Conservation (phyloP, 139 green algal genomes). For the Chlorokybus atmophyticus region DNA sequence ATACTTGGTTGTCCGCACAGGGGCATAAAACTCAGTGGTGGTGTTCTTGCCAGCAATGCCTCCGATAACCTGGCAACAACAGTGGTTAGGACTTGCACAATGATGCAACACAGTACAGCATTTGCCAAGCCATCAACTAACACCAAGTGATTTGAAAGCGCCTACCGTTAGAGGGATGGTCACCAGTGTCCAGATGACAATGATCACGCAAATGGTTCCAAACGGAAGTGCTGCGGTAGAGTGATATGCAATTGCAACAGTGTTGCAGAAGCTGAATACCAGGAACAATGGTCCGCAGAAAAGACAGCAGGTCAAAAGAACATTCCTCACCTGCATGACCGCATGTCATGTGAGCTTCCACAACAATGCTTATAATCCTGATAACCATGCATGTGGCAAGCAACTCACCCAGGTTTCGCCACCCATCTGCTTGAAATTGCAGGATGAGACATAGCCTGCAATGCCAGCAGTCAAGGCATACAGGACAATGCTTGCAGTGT, state of each 20-base stretch:
- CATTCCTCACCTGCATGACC: conserved; percentile 35
- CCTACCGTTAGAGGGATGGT: conserved; percentile 37
- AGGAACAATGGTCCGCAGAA: conserved; percentile 68
- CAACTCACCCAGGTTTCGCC: conserved; percentile 51
- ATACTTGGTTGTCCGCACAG: conserved; percentile 46
- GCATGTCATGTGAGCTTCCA: background rate
- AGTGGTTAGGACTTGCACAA: background rate
- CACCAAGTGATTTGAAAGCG: conserved; percentile 1
- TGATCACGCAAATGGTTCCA: conserved; percentile 72
- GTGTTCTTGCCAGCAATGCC: conserved; percentile 36
- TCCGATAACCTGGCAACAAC: background rate
- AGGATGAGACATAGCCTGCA: conserved; percentile 67
- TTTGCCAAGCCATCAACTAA: too few species aligned
- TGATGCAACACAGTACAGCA: background rate
- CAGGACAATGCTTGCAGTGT: conserved; percentile 34
- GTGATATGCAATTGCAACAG: conserved; percentile 51
- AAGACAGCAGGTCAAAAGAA: conserved; percentile 50
- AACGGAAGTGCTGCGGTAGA: conserved; percentile 66
- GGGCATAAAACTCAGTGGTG: conserved; percentile 31
- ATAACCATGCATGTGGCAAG: background rate
- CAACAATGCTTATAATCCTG: too few species aligned
- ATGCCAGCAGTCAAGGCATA: conserved; percentile 44
- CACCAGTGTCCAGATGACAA: conserved; percentile 67
- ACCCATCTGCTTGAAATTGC: conserved; percentile 73
- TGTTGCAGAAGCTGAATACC: conserved; percentile 63